Evolutionary conservation across 192 early-diverging fungal genomes (phyloP).

Genomic region (Entomortierella beljakovae): DNA sequence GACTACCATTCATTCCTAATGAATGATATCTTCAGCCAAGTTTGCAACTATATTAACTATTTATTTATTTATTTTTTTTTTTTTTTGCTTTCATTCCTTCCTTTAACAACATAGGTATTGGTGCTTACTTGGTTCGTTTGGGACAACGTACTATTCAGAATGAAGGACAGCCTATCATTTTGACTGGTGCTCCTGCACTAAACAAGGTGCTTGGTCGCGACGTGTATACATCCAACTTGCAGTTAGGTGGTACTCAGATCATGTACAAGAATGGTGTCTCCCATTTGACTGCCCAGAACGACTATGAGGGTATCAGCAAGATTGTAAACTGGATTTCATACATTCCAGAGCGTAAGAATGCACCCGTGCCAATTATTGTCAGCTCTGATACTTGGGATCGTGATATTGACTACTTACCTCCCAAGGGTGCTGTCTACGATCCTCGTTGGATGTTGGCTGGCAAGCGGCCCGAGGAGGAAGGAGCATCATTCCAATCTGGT

Average conservation of each 20-base stretch:
- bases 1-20: background rate
- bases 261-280: constrained; percentile 99
- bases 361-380: constrained; percentile 73
- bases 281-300: constrained; percentile 95
- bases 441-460: constrained; percentile 93
- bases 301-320: constrained; percentile 92
- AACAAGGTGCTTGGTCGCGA: constrained; percentile 99
- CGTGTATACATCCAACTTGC: constrained; percentile 98
- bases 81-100: background rate
- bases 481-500: constrained; percentile 77
- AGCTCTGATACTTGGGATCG: constrained; percentile 84
- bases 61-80: background rate
- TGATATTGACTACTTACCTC: constrained; percentile 83
- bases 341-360: constrained; percentile 80
- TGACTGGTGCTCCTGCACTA: constrained; percentile 95
- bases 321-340: constrained; percentile 95
- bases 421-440: constrained; percentile 84
- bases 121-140: constrained; percentile 97
- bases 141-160: constrained; percentile 98
- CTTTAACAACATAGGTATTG: constrained; percentile 69
- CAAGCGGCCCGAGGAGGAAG: constrained; percentile 70
- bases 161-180: constrained; percentile 98
- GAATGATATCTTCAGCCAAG: background rate
- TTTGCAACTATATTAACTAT: background rate
- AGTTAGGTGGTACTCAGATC: constrained; percentile 98